Base-by-base conservation (phyloP, 1,284 basidiomycete genomes). In the Ganoderma multipileum region DNA sequence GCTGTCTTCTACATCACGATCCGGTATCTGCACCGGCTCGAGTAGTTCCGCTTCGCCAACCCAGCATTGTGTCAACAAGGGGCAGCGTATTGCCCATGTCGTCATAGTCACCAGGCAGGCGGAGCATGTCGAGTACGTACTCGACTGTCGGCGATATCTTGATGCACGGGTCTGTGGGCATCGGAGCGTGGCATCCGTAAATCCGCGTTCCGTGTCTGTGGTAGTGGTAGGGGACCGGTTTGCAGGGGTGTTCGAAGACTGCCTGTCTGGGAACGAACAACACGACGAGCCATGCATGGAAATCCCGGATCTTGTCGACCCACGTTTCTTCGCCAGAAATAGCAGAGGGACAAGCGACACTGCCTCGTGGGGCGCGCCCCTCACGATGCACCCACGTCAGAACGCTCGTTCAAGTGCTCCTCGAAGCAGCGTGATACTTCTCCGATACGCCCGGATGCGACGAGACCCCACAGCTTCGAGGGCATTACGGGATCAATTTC, bases 301-400 rank as follows among this genome's bases (percentile, higher is more conserved):
- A 55, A 55, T n/a, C 18, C 42, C 63, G 36, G 63, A 26, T 26
- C 39, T 20, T n/a, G 52, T 28, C 38, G 38, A 57, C 63, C 50
- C 63, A 64, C 63, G 63, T 64, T 42, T 39, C 12, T 11, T n/a
- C 20, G 36, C 30, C 23, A 41, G 8, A 39, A 42, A 39, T 54
- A 42, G 44, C 30, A 18, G 12, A 50, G 33, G 9, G 18, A 47
- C 26, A 54, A 54, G 61, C 61, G 61, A 54, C 55, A 47, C 33
- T 12, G 50, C 52, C 52, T 64, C 52, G 62, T 54, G 62, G 50
- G 20, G n/a, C 2, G 20, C 42, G 6, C 61, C 26, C 33, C 55
- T 20, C 55, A 58, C 55, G 55, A n/a, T 26, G n/a, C n/a, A 6
- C 44, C 60, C 8, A 8, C 63, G 63, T 64, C 63, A 64, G 63